Evolutionary conservation across 345 rosid species (phyloP).

Genomic region (Raphanus raphanistrum): DNA sequence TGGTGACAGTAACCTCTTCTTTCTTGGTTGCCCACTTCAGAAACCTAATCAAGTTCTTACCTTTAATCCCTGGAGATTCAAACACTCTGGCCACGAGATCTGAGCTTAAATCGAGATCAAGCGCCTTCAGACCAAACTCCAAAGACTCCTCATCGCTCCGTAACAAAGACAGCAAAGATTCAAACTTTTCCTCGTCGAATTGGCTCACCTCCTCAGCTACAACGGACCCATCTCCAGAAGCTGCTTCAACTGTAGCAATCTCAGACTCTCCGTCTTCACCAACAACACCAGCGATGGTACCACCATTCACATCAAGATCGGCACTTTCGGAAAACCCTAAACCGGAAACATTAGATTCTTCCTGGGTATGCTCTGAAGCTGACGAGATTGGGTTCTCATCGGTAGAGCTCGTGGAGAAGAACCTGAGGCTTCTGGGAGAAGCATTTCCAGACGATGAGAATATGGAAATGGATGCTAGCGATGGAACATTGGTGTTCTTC

Average conservation of each 20-base stretch:
- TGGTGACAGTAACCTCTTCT: constrained; percentile 39
- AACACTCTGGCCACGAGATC: constrained; percentile 59
- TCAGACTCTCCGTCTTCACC: constrained; percentile 24
- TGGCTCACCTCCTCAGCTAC: constrained; percentile 38
- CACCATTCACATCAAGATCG: constrained; percentile 27
- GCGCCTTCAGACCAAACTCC: constrained; percentile 51
- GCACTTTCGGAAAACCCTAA: constrained; percentile 27
- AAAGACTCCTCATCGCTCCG: constrained; percentile 64
- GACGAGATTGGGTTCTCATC: constrained; percentile 22
- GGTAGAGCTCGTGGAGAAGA: constrained; percentile 40
- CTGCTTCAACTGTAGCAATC: constrained; percentile 18
- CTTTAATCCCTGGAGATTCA: constrained; percentile 50
- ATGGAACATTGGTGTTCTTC: constrained; percentile 34
- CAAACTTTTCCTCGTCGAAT: constrained; percentile 53
- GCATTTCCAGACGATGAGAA: constrained; percentile 31
- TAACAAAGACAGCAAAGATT: constrained; percentile 60
- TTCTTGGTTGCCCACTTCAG: constrained; percentile 57
- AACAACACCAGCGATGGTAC: not conserved
- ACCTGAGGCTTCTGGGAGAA: constrained; percentile 34
- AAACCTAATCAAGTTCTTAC: constrained; percentile 62
- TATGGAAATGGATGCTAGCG: constrained; percentile 17
- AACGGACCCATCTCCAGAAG: constrained; percentile 19
- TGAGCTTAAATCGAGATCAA: constrained; percentile 46
- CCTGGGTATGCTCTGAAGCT: constrained; percentile 7
- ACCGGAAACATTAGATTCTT: constrained; percentile 17